Evolutionary conservation across 257 asterid genomes (phyloP).

Genomic region (Solanum pinnatisectum): DNA sequence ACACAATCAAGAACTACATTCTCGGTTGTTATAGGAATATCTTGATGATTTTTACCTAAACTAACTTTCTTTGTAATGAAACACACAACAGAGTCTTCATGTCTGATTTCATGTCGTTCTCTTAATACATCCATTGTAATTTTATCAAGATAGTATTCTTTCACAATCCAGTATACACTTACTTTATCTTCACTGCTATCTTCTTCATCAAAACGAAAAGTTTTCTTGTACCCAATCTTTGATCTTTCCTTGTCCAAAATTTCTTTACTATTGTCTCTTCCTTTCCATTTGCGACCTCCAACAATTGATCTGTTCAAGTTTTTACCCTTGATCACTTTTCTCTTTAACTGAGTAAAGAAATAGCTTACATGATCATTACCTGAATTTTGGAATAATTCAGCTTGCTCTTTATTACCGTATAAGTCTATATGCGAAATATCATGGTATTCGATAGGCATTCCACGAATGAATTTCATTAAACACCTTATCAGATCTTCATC

Average conservation of each 20-base stretch:
- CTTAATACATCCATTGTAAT: not conserved
- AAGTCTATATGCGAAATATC: not conserved
- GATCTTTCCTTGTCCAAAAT: not conserved
- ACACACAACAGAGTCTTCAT: not conserved
- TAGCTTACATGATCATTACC: not conserved
- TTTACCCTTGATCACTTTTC: not conserved
- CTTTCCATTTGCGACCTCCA: not conserved
- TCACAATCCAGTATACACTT: not conserved
- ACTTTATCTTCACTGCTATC: not conserved
- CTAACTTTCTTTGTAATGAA: not conserved
- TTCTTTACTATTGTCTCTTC: not conserved
- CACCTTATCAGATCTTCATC: not conserved
- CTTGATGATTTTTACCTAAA: too few species aligned
- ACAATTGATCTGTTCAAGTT: not conserved
- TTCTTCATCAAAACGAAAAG: not conserved
- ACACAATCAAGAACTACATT: not conserved
- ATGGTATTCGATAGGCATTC: not conserved
- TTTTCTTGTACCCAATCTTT: not conserved
- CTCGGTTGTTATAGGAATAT: not conserved
- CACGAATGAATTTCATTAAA: not conserved
- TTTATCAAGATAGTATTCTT: not conserved
- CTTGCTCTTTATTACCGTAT: not conserved
- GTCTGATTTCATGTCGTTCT: not conserved
- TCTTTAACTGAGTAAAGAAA: not conserved
- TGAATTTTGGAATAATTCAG: too few species aligned